Percentiles rank a stretch among this genome's conserved stretches.
phyloP scores from a whole-genome alignment of 208 protist species.

The Trypanosoma vivax region DNA sequence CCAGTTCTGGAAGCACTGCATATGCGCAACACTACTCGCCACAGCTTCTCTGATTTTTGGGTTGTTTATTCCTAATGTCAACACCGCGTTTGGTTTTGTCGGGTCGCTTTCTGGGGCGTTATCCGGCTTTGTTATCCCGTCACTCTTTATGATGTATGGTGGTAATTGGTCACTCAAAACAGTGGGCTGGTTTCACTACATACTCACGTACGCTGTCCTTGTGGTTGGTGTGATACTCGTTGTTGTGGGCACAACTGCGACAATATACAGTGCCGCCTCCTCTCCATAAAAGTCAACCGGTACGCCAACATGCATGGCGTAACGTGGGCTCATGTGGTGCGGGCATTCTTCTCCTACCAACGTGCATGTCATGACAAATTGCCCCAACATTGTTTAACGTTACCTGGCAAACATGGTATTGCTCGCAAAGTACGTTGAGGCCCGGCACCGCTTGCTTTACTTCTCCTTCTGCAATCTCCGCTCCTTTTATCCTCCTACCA shows the following conservation, averaged over 20 bases:
- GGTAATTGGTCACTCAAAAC: slow-evolving; percentile 29
- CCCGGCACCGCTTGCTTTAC: too few relatives aligned
- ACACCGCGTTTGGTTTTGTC: slow-evolving; percentile 59
- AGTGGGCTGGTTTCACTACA: slow-evolving; percentile 37
- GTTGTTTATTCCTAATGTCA: slow-evolving; percentile 60
- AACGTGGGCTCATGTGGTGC: too few relatives aligned
- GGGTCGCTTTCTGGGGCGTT: slow-evolving; percentile 46
- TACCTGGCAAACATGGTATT: too few relatives aligned
- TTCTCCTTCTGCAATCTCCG: too few relatives aligned
- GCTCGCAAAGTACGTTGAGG: too few relatives aligned
- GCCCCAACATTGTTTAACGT: too few relatives aligned
- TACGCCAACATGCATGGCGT: too few relatives aligned
- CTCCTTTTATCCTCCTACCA: too few relatives aligned
- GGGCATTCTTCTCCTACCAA: too few relatives aligned
- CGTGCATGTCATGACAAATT: too few relatives aligned
- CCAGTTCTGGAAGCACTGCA: slow-evolving; percentile 44
- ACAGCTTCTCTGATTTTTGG: slow-evolving; percentile 32
- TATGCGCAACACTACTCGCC: slow-evolving; percentile 27
- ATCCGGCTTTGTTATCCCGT: slow-evolving; percentile 64
- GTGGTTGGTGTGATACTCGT: slow-evolving; percentile 44
- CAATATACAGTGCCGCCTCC: too few relatives aligned
- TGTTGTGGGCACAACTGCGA: slow-evolving; percentile 41
- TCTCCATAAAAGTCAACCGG: too few relatives aligned
- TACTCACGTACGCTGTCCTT: slow-evolving; percentile 36
- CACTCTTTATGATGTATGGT: slow-evolving; percentile 49